Base-by-base conservation (phyloP, 768 basidiomycete genomes). In the Termitomyces bulborhizus region DNA sequence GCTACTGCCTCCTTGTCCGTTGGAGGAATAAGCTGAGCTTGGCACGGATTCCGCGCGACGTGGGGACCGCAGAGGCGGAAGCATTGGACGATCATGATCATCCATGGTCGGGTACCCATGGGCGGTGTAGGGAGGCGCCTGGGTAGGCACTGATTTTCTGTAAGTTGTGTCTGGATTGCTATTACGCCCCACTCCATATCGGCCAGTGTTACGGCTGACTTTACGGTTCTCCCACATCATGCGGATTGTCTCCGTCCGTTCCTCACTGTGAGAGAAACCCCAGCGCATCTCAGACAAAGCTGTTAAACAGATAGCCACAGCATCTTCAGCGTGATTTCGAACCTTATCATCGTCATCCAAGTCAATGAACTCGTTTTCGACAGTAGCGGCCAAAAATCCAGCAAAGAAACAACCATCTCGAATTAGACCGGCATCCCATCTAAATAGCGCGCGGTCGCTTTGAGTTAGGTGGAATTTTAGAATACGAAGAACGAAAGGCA, bases 361-460 rank as follows among this genome's bases (percentile, higher is more conserved):
- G 34, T 75, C 72, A 6, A 72, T 63, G 36, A 69, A 63, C n/a
- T 76, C 76, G 40, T 69, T 69, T 16, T 86, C 83, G 4, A 81
- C 73, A 15, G 80, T 83, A 0, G 88, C 89, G 6, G 91, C 78
- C 39, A 93, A 71, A 58, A 87, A 81, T 2, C 84, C 92, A 3
- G 90, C 90, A 62, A 88, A 95, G 76, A 88, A 96, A 63, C 88
- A 91, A 3, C 94, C 94, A 62, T 96, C 93, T 18, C 90, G 82
- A 51, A 94, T 84, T 4, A 95, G 77, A 18, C 88, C 86, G 1
- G 92, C 82, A 66, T 98, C 94, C 77, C 87, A 95, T 62, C 78
- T 78, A 65, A 97, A 93, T 61, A 96, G 81, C 39, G 61, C 63
- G 21, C 69, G 72, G 2, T 69, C 66, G 21, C 67, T 67, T 50